Conservation (phyloP, 345 rosid species). For the Gossypium stocksii region DNA sequence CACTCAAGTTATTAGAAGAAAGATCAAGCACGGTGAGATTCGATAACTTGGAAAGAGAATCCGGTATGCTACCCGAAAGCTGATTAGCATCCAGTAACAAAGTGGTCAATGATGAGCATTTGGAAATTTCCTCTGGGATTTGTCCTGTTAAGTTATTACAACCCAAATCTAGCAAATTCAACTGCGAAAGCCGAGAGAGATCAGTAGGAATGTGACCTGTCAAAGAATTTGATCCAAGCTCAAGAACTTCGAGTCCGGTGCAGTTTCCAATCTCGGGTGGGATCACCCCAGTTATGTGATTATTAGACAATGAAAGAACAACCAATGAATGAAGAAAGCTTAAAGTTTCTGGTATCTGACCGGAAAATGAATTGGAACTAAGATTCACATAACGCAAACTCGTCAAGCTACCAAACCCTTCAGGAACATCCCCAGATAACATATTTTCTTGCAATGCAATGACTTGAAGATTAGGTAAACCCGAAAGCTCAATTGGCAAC, state of each 20-base stretch:
- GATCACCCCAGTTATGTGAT: constrained; percentile 57
- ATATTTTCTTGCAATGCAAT: constrained; percentile 80
- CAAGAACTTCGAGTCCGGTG: constrained; percentile 72
- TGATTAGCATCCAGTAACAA: constrained; percentile 57
- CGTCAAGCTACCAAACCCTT: constrained; percentile 85
- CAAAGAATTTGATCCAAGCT: constrained; percentile 56
- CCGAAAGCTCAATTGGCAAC: constrained; percentile 67
- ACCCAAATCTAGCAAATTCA: constrained; percentile 66
- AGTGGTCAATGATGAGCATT: constrained; percentile 42
- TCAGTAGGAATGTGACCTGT: constrained; percentile 69
- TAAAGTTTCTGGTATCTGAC: constrained; percentile 62
- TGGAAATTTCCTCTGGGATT: constrained; percentile 54
- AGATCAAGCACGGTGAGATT: constrained; percentile 64
- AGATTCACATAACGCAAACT: constrained; percentile 66
- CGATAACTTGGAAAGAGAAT: constrained; percentile 46
- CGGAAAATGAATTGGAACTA: constrained; percentile 58
- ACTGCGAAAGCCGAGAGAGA: constrained; percentile 46
- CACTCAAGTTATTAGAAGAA: constrained; percentile 70
- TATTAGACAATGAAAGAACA: constrained; percentile 66
- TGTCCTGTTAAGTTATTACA: constrained; percentile 64
- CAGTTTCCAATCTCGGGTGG: constrained; percentile 84
- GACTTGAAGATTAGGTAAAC: constrained; percentile 81
- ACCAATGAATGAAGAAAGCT: constrained; percentile 65
- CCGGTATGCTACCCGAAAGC: constrained; percentile 68
- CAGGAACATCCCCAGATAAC: constrained; percentile 66